Evolutionary conservation across 768 basidiomycete genomes (phyloP).

Genomic region (Suillus subalutaceus): DNA sequence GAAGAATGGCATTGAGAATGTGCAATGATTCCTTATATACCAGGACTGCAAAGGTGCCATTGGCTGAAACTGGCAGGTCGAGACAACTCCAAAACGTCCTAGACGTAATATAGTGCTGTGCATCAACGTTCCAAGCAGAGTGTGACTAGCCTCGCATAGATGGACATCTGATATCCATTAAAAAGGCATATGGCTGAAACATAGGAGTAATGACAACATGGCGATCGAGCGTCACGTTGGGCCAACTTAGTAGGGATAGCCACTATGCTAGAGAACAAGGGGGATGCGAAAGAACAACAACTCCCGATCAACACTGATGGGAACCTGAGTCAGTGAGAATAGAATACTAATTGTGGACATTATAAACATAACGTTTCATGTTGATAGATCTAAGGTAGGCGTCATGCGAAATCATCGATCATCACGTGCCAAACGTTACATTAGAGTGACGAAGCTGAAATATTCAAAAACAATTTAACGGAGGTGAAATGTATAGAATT

Average conservation of each 20-base stretch:
- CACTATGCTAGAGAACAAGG: too few species aligned
- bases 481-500: too few species aligned
- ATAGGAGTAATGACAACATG: neutral
- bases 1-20: neutral
- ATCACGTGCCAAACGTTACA: too few species aligned
- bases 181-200: neutral
- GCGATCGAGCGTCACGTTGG: too few species aligned
- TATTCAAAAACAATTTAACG: too few species aligned
- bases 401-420: too few species aligned
- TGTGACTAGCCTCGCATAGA: neutral
- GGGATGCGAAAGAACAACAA: too few species aligned
- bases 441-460: too few species aligned
- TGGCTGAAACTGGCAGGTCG: neutral
- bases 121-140: neutral
- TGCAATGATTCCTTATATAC: neutral
- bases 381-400: neutral
- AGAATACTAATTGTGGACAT: neutral
- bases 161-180: neutral
- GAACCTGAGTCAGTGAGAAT: neutral
- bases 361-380: neutral
- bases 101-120: neutral
- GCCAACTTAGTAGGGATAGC: too few species aligned
- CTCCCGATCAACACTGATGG: too few species aligned
- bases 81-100: neutral
- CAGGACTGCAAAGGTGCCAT: neutral